Conservation (phyloP, 2,329 filamentous ascomycete species). For the Fusarium sp. region DNA sequence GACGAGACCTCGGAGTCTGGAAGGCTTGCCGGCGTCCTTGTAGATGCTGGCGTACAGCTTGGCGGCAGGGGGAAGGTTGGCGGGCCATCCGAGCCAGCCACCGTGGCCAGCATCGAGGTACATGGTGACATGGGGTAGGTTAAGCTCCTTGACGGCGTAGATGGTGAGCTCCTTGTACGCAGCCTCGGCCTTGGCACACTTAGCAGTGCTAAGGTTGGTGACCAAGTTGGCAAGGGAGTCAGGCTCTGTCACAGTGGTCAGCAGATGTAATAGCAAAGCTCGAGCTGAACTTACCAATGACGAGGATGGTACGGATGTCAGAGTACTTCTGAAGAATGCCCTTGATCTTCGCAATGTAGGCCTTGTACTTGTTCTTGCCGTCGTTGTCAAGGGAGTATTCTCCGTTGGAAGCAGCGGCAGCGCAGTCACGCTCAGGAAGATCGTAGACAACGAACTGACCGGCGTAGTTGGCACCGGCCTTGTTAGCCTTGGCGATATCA, state of each 20-base stretch:
- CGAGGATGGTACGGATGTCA: constrained; percentile 59
- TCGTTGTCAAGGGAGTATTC: constrained; percentile 65
- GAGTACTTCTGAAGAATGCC: constrained; percentile 58
- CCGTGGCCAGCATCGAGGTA: constrained; percentile 70
- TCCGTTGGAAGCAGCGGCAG: constrained; percentile 69
- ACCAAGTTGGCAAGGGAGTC: constrained; percentile 71
- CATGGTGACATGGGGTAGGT: constrained; percentile 69
- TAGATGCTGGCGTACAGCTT: constrained; percentile 62
- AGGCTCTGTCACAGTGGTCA: constrained; percentile 57
- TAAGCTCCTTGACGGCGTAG: constrained; percentile 65
- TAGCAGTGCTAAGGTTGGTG: constrained; percentile 65
- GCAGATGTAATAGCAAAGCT: rapidly evolving
- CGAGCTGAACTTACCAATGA: constrained; percentile 54
- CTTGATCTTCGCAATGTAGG: constrained; percentile 66
- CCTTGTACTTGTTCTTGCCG: constrained; percentile 67
- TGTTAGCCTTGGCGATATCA: constrained; percentile 58
- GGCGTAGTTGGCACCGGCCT: constrained; percentile 57
- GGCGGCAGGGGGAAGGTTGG: constrained; percentile 65
- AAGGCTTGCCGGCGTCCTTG: constrained; percentile 63
- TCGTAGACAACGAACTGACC: constrained; percentile 69
- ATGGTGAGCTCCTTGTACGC: constrained; percentile 64
- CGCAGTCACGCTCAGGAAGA: constrained; percentile 70
- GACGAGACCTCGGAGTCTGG: constrained; percentile 65
- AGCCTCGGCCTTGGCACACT: constrained; percentile 62
- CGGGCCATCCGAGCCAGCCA: constrained; percentile 70